A percentile compares a stretch with the other conserved stretches of the same genome.
Evolutionary conservation across 2,329 filamentous ascomycete genomes (phyloP).

Genomic region (Metarhizium album): DNA sequence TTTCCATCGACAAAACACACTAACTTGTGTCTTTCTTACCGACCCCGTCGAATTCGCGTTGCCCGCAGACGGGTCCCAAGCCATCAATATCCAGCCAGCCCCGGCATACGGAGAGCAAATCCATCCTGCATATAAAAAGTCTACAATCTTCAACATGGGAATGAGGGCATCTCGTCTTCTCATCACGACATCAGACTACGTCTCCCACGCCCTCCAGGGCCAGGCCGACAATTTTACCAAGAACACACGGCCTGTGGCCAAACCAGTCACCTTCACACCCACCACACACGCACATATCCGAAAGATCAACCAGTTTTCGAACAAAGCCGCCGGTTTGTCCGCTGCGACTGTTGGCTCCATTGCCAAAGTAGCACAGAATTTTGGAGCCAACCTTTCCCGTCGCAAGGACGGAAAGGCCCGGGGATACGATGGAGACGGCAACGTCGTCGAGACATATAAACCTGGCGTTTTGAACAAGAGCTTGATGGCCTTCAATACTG

Average conservation of each 20-base stretch:
- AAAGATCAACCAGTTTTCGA: slow-evolving; percentile 80
- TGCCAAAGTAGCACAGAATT: slow-evolving; percentile 74
- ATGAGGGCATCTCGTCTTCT: slow-evolving; percentile 83
- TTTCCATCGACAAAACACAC: not conserved
- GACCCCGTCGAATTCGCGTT: slow-evolving; percentile 74
- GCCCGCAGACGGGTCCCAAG: slow-evolving; percentile 53
- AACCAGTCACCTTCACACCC: slow-evolving; percentile 80
- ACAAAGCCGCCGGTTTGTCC: slow-evolving; percentile 66
- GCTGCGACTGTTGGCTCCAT: slow-evolving; percentile 81
- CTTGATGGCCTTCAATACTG: slow-evolving; percentile 89
- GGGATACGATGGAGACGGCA: slow-evolving; percentile 61
- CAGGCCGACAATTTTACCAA: slow-evolving; percentile 74
- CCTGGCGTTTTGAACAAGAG: slow-evolving; percentile 91
- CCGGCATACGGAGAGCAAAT: slow-evolving; percentile 41
- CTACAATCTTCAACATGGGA: slow-evolving; percentile 75
- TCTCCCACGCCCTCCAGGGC: slow-evolving; percentile 66
- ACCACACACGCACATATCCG: slow-evolving; percentile 76
- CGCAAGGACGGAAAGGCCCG: slow-evolving; percentile 42
- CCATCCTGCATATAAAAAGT: slow-evolving; percentile 88
- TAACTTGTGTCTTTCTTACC: slow-evolving; percentile 7
- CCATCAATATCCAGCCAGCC: slow-evolving; percentile 55
- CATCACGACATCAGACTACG: slow-evolving; percentile 71
- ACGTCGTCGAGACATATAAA: slow-evolving; percentile 58
- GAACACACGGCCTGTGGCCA: slow-evolving; percentile 64
- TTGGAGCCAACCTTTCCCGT: slow-evolving; percentile 60